Evolutionary conservation across 2,329 filamentous ascomycete genomes (phyloP).

Genomic region (Chrysosporium keratinophilum): DNA sequence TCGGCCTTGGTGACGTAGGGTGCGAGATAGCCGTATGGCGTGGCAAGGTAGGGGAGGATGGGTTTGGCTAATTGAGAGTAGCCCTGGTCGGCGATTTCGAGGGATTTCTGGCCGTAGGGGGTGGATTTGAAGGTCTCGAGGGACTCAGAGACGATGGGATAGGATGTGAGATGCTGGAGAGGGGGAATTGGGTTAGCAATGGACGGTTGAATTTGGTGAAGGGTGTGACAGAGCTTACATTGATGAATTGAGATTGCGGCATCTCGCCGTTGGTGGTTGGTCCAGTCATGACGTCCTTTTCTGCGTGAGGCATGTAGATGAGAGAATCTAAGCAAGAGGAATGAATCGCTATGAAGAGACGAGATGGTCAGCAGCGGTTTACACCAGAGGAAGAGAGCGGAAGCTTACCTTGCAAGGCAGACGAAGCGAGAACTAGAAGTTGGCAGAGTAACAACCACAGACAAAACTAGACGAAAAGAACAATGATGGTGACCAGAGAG

Average conservation of each 20-base stretch:
- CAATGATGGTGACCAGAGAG: no score
- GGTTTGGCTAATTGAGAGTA: slow-evolving; percentile 70
- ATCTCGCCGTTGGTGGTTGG: slow-evolving; percentile 43
- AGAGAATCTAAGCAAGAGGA: neutral
- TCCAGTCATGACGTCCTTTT: slow-evolving; percentile 36
- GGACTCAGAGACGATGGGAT: slow-evolving; percentile 71
- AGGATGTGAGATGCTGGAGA: slow-evolving; percentile 66
- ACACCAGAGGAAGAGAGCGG: neutral
- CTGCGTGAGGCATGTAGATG: slow-evolving; percentile 10
- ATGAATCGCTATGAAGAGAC: neutral
- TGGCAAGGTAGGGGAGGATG: slow-evolving; percentile 64
- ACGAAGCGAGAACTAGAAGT: neutral
- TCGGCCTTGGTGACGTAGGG: slow-evolving; percentile 82
- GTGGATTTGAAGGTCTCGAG: slow-evolving; percentile 70
- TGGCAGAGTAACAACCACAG: neutral
- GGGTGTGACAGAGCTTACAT: slow-evolving; percentile 36
- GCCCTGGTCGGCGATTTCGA: slow-evolving; percentile 62
- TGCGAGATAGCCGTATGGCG: slow-evolving; percentile 69
- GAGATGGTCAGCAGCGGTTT: neutral
- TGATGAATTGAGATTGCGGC: slow-evolving; percentile 39
- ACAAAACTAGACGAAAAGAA: neutral
- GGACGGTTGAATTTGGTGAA: slow-evolving; percentile 26
- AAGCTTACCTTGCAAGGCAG: neutral
- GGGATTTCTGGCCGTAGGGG: slow-evolving; percentile 71
- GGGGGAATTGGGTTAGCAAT: neutral